These are phyloP conservation scores for Chlorella vulgaris DNA, from an alignment of 139 green algal genomes.

Conservation along the genomic window DNA sequence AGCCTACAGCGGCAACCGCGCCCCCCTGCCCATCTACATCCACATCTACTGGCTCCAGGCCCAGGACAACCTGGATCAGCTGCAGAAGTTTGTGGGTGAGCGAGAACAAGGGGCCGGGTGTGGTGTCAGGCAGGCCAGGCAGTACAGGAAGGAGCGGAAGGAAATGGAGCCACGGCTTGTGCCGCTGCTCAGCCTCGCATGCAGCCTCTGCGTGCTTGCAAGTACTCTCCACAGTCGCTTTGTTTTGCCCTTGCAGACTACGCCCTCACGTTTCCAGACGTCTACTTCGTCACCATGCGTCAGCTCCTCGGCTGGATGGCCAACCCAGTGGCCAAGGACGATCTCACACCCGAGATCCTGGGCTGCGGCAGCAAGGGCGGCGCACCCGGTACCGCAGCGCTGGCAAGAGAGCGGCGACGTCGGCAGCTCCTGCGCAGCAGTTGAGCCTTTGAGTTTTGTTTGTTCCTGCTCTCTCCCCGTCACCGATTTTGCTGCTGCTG, in stretches of 20 bases:
- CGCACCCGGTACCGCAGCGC: not conserved
- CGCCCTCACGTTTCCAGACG: not conserved
- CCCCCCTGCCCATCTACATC: conserved; percentile 15
- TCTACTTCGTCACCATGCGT: conserved; percentile 14
- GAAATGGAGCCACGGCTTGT: too few relatives aligned
- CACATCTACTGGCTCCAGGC: conserved; percentile 27
- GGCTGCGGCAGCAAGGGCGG: conserved; percentile 8
- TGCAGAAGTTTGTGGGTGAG: conserved; percentile 18
- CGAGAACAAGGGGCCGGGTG: not conserved
- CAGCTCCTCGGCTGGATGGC: conserved; percentile 22
- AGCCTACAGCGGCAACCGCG: conserved; percentile 6
- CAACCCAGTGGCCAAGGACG: conserved; percentile 1
- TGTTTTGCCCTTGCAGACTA: conserved; percentile 10
- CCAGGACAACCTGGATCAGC: not conserved
- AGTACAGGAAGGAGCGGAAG: too few relatives aligned
- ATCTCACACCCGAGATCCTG: conserved; percentile 12
- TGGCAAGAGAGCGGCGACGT: too few relatives aligned
- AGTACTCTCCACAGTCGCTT: too few relatives aligned
- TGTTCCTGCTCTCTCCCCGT: not conserved
- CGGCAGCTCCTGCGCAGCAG: not conserved
- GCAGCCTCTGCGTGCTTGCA: too few relatives aligned
- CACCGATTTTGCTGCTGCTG: too few relatives aligned
- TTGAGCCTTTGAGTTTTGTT: not conserved
- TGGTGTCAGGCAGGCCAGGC: too few relatives aligned
- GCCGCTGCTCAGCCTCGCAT: too few relatives aligned